These are phyloP conservation scores for Sonneratia caseolaris DNA, from an alignment of 345 rosid genomes.

Conservation along the genomic window DNA sequence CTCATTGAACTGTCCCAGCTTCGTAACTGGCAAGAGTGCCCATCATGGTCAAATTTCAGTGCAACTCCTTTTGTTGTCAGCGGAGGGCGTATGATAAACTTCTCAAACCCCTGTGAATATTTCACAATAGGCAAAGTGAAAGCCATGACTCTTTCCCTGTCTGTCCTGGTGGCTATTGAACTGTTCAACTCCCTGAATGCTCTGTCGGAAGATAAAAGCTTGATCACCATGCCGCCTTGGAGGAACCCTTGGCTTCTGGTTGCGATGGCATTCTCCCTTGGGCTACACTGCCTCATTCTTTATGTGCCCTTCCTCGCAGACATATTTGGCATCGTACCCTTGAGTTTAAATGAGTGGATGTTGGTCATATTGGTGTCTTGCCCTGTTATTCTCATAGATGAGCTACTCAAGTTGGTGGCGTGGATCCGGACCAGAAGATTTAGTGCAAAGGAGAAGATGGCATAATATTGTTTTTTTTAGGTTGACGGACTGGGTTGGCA, in stretches of 20 bases:
- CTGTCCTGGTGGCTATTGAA: constrained; percentile 83
- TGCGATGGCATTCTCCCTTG: constrained; percentile 79
- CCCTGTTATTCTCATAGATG: constrained; percentile 80
- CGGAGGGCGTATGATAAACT: constrained; percentile 40
- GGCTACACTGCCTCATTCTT: constrained; percentile 73
- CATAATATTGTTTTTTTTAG: constrained; percentile 10
- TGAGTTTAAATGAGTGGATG: constrained; percentile 66
- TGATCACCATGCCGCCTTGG: constrained; percentile 83
- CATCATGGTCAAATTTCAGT: constrained; percentile 72
- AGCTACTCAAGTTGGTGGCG: constrained; percentile 54
- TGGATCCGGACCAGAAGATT: constrained; percentile 35
- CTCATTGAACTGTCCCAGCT: constrained; percentile 61
- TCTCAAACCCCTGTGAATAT: constrained; percentile 73
- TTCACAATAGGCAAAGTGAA: constrained; percentile 77
- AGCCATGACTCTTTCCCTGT: constrained; percentile 77
- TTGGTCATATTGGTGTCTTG: constrained; percentile 63
- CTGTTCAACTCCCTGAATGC: constrained; percentile 91
- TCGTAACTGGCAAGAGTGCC: constrained; percentile 68
- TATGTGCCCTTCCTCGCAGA: constrained; percentile 74
- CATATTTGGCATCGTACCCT: constrained; percentile 68
- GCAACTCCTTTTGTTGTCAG: constrained; percentile 46
- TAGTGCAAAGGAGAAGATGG: constrained; percentile 31
- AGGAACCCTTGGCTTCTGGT: constrained; percentile 82
- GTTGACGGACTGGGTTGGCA: background rate
- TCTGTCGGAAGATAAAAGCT: constrained; percentile 76